Evolutionary conservation across 768 basidiomycete genomes (phyloP).

Genomic region (Clavulina sp.): DNA sequence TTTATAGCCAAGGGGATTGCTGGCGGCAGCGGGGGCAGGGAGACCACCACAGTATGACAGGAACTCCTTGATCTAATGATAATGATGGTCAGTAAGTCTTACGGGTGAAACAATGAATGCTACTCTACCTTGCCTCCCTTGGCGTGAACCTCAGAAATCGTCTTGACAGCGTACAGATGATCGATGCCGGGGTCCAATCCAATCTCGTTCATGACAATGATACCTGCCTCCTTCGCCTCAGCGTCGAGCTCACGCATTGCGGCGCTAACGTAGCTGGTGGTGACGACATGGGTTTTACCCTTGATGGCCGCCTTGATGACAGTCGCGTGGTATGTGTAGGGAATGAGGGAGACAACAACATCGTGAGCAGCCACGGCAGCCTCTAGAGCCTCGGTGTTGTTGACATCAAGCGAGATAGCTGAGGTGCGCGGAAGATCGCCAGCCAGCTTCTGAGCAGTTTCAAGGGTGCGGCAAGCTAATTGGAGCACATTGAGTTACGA

Average conservation of each 20-base stretch:
- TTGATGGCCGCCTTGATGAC: slow-evolving; percentile 89
- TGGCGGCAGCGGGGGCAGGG: slow-evolving; percentile 75
- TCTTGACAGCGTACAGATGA: slow-evolving; percentile 87
- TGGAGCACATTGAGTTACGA: background rate
- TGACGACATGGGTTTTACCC: slow-evolving; percentile 79
- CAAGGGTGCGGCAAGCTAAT: slow-evolving; percentile 74
- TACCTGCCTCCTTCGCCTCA: slow-evolving; percentile 69
- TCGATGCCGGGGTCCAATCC: slow-evolving; percentile 94
- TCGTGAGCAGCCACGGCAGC: slow-evolving; percentile 69
- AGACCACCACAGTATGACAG: slow-evolving; percentile 92
- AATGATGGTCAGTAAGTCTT: background rate
- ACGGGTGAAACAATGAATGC: background rate
- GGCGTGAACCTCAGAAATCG: slow-evolving; percentile 81
- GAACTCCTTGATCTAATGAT: slow-evolving; percentile 75
- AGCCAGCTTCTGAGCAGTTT: slow-evolving; percentile 51
- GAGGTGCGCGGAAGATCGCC: slow-evolving; percentile 50
- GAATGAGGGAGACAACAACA: slow-evolving; percentile 90
- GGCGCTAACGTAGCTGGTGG: slow-evolving; percentile 86
- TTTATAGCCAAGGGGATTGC: slow-evolving; percentile 96
- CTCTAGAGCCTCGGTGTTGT: slow-evolving; percentile 51
- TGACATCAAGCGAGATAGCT: slow-evolving; percentile 70
- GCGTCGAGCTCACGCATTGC: slow-evolving; percentile 77
- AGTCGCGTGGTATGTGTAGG: slow-evolving; percentile 75
- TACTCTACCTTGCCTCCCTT: slow-evolving; percentile 77
- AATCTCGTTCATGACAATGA: slow-evolving; percentile 93